Evolutionary conservation across 192 early-diverging fungal species (phyloP), one percentile per base, ranked within the genome.

Genomic region (Coemansia sp.): DNA sequence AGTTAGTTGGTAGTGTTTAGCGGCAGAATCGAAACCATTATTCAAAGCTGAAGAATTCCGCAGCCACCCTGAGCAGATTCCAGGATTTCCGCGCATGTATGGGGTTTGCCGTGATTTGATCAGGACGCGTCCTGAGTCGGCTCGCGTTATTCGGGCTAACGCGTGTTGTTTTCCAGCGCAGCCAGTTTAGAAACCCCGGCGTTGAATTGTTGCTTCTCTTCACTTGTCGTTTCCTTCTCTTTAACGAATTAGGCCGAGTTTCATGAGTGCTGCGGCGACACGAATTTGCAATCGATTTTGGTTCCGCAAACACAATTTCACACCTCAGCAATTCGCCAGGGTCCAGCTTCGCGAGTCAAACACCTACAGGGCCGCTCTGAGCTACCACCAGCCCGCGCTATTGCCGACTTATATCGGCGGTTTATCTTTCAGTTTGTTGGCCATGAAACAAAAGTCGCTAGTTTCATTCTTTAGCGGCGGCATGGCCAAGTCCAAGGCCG

Each of bases 391-490:
- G 15, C n/a, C 12, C 25, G 19, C 11, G 21, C 9, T 23, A 36
- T 36, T 36, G 4, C 12, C 34, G 15, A 36, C 11, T n/a, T n/a
- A 11, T 36, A 36, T 4, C 34, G 15, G 12, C 34, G 15, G 34
- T 36, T 36, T 36, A 36, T n/a, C 34, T n/a, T 11, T n/a, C 11
- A 36, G 25, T 7, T 11, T 46, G 14, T 12, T 1, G 42, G 39
- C 23, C 27, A 73, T 67, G 70, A 66, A 73, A 23, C 70, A 73
- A 34, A 51, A 53, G 29, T 55, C 45, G 3, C 29, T 73, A 14
- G 50, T 59, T 8, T 67, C 70, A 7, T 73, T 73, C 30, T 73
- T 73, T 52, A 27, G 50, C 5, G 52, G 59, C 1, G 70, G 58
- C 23, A 53, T 54, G 45, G 44, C 34, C 14, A 69, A 61, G 50